Evolutionary conservation across 768 basidiomycete species (phyloP).

Genomic region (Pleurotus tuber-regium): DNA sequence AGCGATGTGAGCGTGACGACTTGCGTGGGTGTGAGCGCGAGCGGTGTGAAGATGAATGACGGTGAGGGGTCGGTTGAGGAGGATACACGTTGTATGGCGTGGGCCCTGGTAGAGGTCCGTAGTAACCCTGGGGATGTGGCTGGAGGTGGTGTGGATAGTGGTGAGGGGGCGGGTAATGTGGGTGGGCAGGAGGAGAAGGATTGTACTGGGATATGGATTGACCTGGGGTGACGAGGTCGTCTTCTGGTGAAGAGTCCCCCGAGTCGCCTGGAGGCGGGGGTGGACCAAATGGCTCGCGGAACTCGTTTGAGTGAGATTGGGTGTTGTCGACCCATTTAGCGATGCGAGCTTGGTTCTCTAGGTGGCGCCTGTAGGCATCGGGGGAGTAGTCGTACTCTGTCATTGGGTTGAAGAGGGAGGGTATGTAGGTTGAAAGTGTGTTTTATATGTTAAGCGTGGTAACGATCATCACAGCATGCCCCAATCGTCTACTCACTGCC

Average conservation of each 20-base stretch:
- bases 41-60: not conserved
- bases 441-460: no score
- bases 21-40: no score
- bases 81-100: not conserved
- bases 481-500: no score
- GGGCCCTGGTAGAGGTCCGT: not conserved
- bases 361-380: not conserved
- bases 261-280: not conserved
- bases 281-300: not conserved
- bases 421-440: no score
- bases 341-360: not conserved
- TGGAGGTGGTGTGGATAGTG: not conserved
- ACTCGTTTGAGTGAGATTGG: no score
- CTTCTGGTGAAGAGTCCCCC: not conserved
- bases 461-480: no score
- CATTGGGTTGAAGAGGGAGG: no score
- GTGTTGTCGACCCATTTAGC: conserved; percentile 1
- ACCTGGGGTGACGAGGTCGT: not conserved
- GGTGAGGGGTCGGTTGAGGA: not conserved
- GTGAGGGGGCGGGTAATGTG: not conserved
- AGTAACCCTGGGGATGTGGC: not conserved
- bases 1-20: not conserved
- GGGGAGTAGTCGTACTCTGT: conserved; percentile 2
- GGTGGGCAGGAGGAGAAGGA: not conserved
- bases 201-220: not conserved